Evolutionary conservation across 2,329 filamentous ascomycete genomes (phyloP).

Genomic region (Cladophialophora chaetospira): DNA sequence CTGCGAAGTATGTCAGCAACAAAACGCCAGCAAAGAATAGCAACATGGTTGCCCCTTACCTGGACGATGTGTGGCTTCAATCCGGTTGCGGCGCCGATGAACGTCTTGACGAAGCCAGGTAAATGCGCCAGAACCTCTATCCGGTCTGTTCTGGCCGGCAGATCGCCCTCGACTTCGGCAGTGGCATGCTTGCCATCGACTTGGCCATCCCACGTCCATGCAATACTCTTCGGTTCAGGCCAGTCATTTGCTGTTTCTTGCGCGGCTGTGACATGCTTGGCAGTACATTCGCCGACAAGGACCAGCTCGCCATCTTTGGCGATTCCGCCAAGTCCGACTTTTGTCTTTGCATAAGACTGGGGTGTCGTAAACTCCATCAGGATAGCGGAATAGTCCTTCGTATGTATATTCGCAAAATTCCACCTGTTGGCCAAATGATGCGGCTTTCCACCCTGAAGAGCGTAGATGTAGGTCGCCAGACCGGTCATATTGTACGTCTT

Average conservation of each 20-base stretch:
- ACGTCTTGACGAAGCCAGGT: constrained; percentile 90
- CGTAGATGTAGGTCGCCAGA: constrained; percentile 76
- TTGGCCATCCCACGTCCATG: constrained; percentile 76
- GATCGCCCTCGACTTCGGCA: constrained; percentile 67
- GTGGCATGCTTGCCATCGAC: constrained; percentile 71
- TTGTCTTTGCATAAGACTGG: constrained; percentile 83
- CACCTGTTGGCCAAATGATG: constrained; percentile 90
- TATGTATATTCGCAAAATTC: constrained; percentile 94
- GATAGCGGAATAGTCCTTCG: constrained; percentile 79
- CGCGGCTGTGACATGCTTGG: constrained; percentile 68
- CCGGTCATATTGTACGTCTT: constrained; percentile 82
- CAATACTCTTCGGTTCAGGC: constrained; percentile 78
- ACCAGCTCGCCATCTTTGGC: constrained; percentile 78
- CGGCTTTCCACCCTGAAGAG: constrained; percentile 97
- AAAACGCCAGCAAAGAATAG: background rate
- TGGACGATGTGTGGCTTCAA: constrained; percentile 98
- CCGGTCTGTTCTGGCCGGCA: constrained; percentile 73
- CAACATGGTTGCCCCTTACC: constrained; percentile 53
- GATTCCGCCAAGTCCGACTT: constrained; percentile 80
- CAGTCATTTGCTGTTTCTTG: constrained; percentile 79
- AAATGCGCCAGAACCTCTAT: constrained; percentile 97
- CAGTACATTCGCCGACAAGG: constrained; percentile 67
- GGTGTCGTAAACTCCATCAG: constrained; percentile 97
- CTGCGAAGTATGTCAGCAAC: constrained; percentile 47
- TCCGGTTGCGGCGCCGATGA: constrained; percentile 83